Evolutionary conservation across 2,329 filamentous ascomycete genomes (phyloP), one percentile per base, ranked within the genome.

Genomic region (Xylariaceae sp.): DNA sequence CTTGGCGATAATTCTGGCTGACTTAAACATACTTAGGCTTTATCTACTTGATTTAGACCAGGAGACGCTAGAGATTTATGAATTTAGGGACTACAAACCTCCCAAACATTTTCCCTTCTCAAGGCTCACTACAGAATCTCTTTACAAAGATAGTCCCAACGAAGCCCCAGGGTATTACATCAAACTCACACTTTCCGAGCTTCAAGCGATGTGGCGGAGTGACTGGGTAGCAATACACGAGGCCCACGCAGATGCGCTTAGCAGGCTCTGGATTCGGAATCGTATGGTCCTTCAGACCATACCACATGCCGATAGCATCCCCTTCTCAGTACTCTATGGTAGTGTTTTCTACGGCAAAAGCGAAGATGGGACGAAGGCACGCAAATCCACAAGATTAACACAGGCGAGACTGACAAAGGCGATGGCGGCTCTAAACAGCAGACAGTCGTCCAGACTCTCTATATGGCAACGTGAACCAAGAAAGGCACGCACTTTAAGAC

Each of bases 91-190:
- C 18, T 45, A 54, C 13, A 47, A 16, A 9, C 9, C 27, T 11
- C 1, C 23, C 5, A 24, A 24, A 8, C 9, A 2, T 9, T 6
- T 35, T 1, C 50, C 50, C 8, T 43, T 24, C 16, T 6, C 24
- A 9, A 33, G 50, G 21, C 46, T 50, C 15, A 54, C 42, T 13
- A 42, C 56, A 20, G 15, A 46, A 9, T 33, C 48, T 15, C 42
- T 59, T 6, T 50, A 52, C 18, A 3, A 27, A 30, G 6, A 10
- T 2, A 42, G 29, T 18, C 55, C 50, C 11, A 7, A 15, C 2
- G 44, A 29, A 7, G 39, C 51, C 8, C 55, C 49, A 3, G 55
- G 58, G 11, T 62, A 61, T 32, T 59, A 59, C 23, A 50, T 61
- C 46, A 57, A 53, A 21, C 20, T 58, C 10, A 41, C 41, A 10